Conservation (phyloP, 768 basidiomycete species). For the Boletus patriciae region DNA sequence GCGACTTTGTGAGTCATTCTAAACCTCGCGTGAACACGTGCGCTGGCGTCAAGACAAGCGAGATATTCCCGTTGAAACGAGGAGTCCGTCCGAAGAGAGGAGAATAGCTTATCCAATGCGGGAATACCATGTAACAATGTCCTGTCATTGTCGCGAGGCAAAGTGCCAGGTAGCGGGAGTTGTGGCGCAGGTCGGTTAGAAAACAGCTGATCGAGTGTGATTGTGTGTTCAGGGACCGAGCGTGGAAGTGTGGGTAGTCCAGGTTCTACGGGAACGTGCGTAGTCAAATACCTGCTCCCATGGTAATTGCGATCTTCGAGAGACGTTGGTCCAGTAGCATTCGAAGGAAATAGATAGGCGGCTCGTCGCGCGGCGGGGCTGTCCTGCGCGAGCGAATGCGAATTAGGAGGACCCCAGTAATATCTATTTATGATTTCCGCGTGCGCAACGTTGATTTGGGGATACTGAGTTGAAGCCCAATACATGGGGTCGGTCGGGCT, state of each 20-base stretch:
- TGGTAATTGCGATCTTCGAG: no score
- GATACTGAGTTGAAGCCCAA: not conserved
- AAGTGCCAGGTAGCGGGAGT: not conserved
- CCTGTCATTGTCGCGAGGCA: not conserved
- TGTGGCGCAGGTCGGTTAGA: not conserved
- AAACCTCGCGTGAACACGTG: not conserved
- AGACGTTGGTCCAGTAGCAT: not conserved
- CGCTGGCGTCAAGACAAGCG: not conserved
- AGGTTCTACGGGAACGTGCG: no score
- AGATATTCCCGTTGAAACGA: not conserved
- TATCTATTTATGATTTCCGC: not conserved
- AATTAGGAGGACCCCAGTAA: no score
- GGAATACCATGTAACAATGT: not conserved
- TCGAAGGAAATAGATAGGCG: not conserved
- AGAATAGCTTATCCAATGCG: not conserved
- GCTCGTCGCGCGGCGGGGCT: not conserved
- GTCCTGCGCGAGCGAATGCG: not conserved
- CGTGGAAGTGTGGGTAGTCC: not conserved
- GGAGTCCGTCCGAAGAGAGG: not conserved
- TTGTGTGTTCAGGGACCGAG: accelerated
- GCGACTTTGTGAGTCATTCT: not conserved
- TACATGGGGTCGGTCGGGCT: no score
- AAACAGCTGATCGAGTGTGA: not conserved
- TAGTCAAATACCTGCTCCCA: no score
- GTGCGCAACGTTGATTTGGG: not conserved